Conservation (phyloP, 2,329 filamentous ascomycete genomes). For the Pseudocercospora musae region DNA sequence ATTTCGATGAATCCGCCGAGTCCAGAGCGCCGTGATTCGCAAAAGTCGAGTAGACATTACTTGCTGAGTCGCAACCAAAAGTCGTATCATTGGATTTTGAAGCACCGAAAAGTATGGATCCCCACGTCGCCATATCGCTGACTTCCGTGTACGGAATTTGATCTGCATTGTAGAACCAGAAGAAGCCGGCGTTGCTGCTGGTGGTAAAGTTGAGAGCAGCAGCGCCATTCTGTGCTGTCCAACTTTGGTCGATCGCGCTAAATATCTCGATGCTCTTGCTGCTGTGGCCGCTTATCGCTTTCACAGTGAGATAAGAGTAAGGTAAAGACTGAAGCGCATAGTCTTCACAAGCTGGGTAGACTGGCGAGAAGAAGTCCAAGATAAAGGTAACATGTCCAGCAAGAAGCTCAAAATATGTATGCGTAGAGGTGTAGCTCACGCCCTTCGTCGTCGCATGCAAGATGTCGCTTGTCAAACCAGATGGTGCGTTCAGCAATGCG, state of each 20-base stretch:
- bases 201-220: slow-evolving; percentile 23
- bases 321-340: slow-evolving; percentile 37
- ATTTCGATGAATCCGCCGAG: background rate
- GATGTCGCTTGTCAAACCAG: slow-evolving; percentile 17
- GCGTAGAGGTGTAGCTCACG: slow-evolving; percentile 34
- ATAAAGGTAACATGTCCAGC: slow-evolving; percentile 29
- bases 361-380: slow-evolving; percentile 39
- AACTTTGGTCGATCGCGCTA: slow-evolving; percentile 36
- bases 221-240: slow-evolving; percentile 34
- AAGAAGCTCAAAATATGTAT: slow-evolving; percentile 31
- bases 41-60: slow-evolving; percentile 19
- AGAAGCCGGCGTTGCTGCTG: slow-evolving; percentile 16
- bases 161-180: slow-evolving; percentile 25
- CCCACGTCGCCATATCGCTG: slow-evolving; percentile 27
- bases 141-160: slow-evolving; percentile 25
- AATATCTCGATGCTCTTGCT: slow-evolving; percentile 31
- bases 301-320: slow-evolving; percentile 36
- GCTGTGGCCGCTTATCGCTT: slow-evolving; percentile 11
- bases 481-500: slow-evolving; percentile 33
- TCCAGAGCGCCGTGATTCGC: slow-evolving; percentile 10
- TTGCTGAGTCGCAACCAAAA: slow-evolving; percentile 11
- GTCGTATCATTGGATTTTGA: background rate
- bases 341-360: slow-evolving; percentile 31
- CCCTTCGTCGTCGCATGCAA: slow-evolving; percentile 21
- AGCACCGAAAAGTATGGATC: slow-evolving; percentile 23